These are phyloP conservation scores for Plasmopara halstedii DNA, from an alignment of 352 stramenopile species.

Conservation along the genomic window DNA sequence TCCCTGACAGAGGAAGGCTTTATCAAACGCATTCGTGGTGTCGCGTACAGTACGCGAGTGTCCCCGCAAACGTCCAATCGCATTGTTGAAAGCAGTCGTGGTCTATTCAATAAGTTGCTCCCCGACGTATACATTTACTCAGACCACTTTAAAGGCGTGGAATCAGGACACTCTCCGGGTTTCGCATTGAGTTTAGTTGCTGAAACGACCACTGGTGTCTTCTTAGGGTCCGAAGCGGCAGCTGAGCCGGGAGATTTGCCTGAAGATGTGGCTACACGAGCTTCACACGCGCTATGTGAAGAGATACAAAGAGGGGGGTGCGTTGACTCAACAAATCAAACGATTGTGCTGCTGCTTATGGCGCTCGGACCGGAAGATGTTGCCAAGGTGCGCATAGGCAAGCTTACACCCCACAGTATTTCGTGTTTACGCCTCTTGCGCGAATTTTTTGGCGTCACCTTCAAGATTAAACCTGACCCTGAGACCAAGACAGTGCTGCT, in stretches of 20 bases:
- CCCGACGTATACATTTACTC: conserved; percentile 99
- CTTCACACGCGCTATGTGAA: conserved; percentile 92
- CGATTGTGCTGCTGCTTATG: conserved; percentile 96
- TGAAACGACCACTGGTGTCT: conserved; percentile 95
- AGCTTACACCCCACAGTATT: conserved; percentile 84
- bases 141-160: conserved; percentile 94
- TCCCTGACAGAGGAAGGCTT: conserved; percentile 95
- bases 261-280: conserved; percentile 93
- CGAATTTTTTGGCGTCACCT: conserved; percentile 91
- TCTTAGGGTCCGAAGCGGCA: conserved; percentile 90
- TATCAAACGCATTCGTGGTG: conserved; percentile 96
- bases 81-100: conserved; percentile 94
- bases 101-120: conserved; percentile 96
- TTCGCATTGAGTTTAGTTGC: conserved; percentile 93
- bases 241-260: conserved; percentile 82
- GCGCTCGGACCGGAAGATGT: conserved; percentile 97
- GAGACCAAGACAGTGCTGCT: conserved; percentile 88
- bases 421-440: conserved; percentile 85
- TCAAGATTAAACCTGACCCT: conserved; percentile 89
- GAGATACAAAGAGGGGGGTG: conserved; percentile 93
- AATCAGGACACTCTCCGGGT: conserved; percentile 86
- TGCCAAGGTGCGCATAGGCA: conserved; percentile 88
- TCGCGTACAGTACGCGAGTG: conserved; percentile 95
- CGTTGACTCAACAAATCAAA: conserved; percentile 94
- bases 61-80: conserved; percentile 96